Evolutionary conservation across 768 basidiomycete genomes (phyloP).

Genomic region (Mycena olivaceomarginata): DNA sequence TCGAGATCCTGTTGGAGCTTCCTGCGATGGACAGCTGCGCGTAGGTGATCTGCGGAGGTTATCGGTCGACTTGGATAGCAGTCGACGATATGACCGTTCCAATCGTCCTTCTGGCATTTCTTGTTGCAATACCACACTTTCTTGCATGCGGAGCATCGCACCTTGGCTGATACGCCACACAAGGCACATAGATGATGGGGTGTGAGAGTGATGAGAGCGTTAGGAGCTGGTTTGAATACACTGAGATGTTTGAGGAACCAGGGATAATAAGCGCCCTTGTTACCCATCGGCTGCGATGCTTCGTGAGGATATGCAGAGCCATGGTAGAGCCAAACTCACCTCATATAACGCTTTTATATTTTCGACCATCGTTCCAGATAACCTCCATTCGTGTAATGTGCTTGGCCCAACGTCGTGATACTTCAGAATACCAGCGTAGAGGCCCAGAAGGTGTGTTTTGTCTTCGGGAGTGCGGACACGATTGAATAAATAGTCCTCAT

Average conservation of each 20-base stretch:
- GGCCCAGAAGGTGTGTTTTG: slow-evolving; percentile 44
- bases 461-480: slow-evolving; percentile 34
- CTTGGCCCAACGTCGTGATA: slow-evolving; percentile 39
- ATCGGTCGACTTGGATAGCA: slow-evolving; percentile 44
- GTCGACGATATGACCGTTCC: slow-evolving; percentile 48
- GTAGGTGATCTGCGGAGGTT: slow-evolving; percentile 48
- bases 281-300: background rate
- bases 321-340: slow-evolving; percentile 7
- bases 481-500: slow-evolving; percentile 52
- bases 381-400: slow-evolving; percentile 49
- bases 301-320: background rate
- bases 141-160: slow-evolving; percentile 41
- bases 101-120: slow-evolving; percentile 47
- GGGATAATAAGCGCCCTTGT: slow-evolving; percentile 49
- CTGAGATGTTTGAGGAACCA: slow-evolving; percentile 54
- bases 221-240: slow-evolving; percentile 38
- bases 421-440: slow-evolving; percentile 49
- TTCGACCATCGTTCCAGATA: slow-evolving; percentile 48
- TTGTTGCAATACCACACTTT: slow-evolving; percentile 49
- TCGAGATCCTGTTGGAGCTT: slow-evolving; percentile 44
- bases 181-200: slow-evolving; percentile 26
- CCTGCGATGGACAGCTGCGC: slow-evolving; percentile 42
- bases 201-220: background rate
- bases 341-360: slow-evolving; percentile 50
- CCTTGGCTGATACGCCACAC: slow-evolving; percentile 29